A percentile compares a stretch with the other conserved stretches of the same genome.
Evolutionary conservation across 1,284 basidiomycete species (phyloP).

Genomic region (Phellopilus nigrolimitatus): DNA sequence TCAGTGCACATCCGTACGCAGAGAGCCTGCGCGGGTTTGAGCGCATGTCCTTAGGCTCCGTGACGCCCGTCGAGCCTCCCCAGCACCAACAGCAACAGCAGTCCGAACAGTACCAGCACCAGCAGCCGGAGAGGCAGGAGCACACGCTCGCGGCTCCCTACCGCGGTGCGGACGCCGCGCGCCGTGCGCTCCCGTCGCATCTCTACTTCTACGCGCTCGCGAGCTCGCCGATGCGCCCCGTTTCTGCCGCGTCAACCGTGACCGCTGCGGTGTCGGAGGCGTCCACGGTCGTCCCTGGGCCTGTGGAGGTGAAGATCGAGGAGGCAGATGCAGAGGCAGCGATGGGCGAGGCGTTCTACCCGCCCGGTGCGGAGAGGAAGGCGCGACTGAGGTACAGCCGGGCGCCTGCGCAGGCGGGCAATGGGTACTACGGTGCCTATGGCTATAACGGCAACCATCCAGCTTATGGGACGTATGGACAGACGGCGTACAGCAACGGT

Average conservation of each 20-base stretch:
- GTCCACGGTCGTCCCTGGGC: not conserved
- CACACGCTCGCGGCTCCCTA: slow-evolving; percentile 61
- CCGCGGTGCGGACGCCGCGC: slow-evolving; percentile 43
- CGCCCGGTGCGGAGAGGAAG: slow-evolving; percentile 40
- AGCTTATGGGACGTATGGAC: slow-evolving; percentile 1
- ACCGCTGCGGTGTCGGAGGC: not conserved
- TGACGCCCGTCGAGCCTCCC: slow-evolving; percentile 12
- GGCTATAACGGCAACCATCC: not conserved
- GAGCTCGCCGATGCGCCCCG: slow-evolving; percentile 46
- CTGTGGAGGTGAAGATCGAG: no score
- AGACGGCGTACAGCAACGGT: slow-evolving; percentile 6
- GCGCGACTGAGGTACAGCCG: slow-evolving; percentile 49
- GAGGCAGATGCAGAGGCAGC: no score
- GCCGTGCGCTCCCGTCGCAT: slow-evolving; percentile 52
- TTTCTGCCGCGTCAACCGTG: not conserved
- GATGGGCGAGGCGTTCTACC: not conserved
- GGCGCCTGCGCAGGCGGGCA: slow-evolving; percentile 25
- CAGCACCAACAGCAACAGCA: slow-evolving; percentile 10
- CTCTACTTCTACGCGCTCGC: slow-evolving; percentile 73
- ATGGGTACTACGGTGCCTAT: not conserved
- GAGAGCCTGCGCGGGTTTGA: slow-evolving; percentile 17
- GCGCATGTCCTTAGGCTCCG: slow-evolving; percentile 9
- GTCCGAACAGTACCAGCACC: not conserved
- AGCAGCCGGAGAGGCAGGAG: no score
- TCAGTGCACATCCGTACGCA: slow-evolving; percentile 9